Base-by-base conservation (phyloP, 345 rosid species). In the Lumnitzera littorea region DNA sequence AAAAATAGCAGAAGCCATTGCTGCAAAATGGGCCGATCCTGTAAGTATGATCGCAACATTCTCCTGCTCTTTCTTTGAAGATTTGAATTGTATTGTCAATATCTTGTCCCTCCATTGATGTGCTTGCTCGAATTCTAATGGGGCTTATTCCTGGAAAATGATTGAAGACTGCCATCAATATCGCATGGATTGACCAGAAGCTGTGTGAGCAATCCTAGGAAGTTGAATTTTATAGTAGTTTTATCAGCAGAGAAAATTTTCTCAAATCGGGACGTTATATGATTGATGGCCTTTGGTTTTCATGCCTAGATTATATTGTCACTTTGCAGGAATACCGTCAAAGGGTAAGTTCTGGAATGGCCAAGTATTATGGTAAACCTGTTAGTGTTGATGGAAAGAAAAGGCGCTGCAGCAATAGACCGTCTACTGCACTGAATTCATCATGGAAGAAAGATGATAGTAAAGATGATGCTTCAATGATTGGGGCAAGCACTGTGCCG, bases 1-100 rank as follows among this genome's bases (percentile, higher is more conserved):
- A 73, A 92, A 80, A 75, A 92, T 92, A 50, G 89, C 98, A 8
- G 88, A 77, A 63, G 90, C 98, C 46, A 89, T 92, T 62, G 82
- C 94, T 65, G 97, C 95, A 65, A 92, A 92, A 71, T 92, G 97
- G 97, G 87, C 89, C 62, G 87, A 92, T 80, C 91, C 98, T 56
- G 98, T 89, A 64, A 85, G 96, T 78, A 67, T 14, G 36, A 36
- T 36, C 43, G 3, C 43, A 36, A 9, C 43, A 7, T 9, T 5
- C 43, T 36, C 9, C 43, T 36, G 10, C 43, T 36, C 5, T 36
- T 36, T 9, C 43, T 36, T 9, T 6, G 43, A 36, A 36, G 43
- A 36, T 36, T 5, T 36, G 43, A 36, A 36, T 36, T 36, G 11
- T 5, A 36, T 36, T 36, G 1, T 0, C 43, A 4, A 20, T 36